Evolutionary conservation across 2,329 filamentous ascomycete species (phyloP).

Genomic region (Aspergillus neotritici): DNA sequence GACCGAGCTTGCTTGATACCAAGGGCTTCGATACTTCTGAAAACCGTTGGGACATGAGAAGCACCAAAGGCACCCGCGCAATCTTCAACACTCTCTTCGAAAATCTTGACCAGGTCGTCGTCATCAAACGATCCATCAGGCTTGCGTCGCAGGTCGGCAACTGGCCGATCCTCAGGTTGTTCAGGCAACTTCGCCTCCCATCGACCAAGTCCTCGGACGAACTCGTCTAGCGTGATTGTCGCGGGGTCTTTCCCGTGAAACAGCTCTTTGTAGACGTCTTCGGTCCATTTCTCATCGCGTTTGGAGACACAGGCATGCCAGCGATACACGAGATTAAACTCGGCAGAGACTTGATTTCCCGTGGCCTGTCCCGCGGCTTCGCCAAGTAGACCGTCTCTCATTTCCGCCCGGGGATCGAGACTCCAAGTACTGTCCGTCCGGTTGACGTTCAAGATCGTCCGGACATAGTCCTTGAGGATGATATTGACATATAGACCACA

Average conservation of each 20-base stretch:
- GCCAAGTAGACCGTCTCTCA: conserved; percentile 43
- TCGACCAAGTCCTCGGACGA: conserved; percentile 33
- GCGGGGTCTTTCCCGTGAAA: conserved; percentile 37
- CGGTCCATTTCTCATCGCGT: conserved; percentile 58
- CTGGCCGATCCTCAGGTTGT: conserved; percentile 46
- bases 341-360: conserved; percentile 62
- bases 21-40: conserved; percentile 58
- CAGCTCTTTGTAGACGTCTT: conserved; percentile 48
- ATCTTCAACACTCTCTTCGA: conserved; percentile 57
- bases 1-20: conserved; percentile 58
- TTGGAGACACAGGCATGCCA: conserved; percentile 59
- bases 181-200: conserved; percentile 39
- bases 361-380: conserved; percentile 51
- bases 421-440: conserved; percentile 56
- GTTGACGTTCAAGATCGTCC: conserved; percentile 57
- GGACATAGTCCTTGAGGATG: conserved; percentile 53
- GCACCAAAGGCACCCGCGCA: conserved; percentile 57
- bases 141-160: conserved; percentile 46
- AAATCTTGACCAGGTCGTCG: conserved; percentile 51
- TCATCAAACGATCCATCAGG: conserved; percentile 52
- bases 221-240: conserved; percentile 34
- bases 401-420: conserved; percentile 58
- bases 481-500: conserved; percentile 55
- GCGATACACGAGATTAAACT: conserved; percentile 63
- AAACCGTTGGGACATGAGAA: conserved; percentile 52